Evolutionary conservation across 148 eudicot species (phyloP), one percentile per base, ranked within the genome.

Genomic region (Fagopyrum homotropicum): DNA sequence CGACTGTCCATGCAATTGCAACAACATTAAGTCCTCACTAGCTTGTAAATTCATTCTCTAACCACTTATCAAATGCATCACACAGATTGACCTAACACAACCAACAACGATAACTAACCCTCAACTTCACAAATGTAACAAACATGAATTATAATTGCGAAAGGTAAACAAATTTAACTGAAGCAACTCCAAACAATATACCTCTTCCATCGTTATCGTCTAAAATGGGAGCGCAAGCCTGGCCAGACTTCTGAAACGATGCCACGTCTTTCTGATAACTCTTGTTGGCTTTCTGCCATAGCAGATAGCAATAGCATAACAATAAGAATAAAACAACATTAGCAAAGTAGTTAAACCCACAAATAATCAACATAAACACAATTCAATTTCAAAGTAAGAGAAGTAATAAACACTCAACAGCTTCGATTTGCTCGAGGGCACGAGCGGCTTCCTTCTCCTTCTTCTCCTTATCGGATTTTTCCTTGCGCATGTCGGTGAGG

Each of bases 181-280:
- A 15, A 54, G 15, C 17, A 22, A 54, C 59, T 54, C 10, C 64
- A 59, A 59, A 7, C 64, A 59, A 59, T 69, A 40, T 82, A 82
- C 88, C 95, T 81, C 82, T 77, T 77, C 77, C 78, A 43, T 82
- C 85, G 79, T 82, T 79, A 82, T 81, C 76, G 85, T 80, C 83
- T 68, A 84, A 77, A 61, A 79, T 78, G 49, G 86, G 83, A 50
- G 88, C 85, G 78, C 85, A 88, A 4, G 89, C 73, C 78, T 83
- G 79, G 81, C 88, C 89, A 75, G 85, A 86, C 74, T 88, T 89
- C 72, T 81, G 80, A 61, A 83, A 84, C 71, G 86, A 82, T 59
- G 92, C 88, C 70, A 92, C 47, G 76, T 95, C 98, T 75, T 92
- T 90, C 82, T 92, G 89, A 81, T 95, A 95, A 77, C 96, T 95